Evolutionary conservation across 1,284 basidiomycete species (phyloP), one percentile per base, ranked within the genome.

Genomic region (Ceratobasidium sp.): DNA sequence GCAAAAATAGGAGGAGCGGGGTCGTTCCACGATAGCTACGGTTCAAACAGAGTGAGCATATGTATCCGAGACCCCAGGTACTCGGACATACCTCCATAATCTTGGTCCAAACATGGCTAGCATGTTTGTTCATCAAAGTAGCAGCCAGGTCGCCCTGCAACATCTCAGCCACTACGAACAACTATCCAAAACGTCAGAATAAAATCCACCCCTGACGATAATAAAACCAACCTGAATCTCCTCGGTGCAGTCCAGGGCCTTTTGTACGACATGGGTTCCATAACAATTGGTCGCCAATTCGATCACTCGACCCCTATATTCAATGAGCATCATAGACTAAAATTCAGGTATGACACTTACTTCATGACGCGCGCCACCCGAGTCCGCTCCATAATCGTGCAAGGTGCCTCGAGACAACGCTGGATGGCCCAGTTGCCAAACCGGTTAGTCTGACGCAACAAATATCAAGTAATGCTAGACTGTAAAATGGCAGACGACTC

Each of bases 381-480:
- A 50, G 89, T 84, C 74, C 90, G 82, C 78, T 93, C 92, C 57
- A 92, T 89, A 10, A 36, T 83, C 78, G 57, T 85, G 87, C 32
- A 89, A 84, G 72, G 91, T 88, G 2, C 90, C 89, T 93, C 92
- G 3, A 93, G 82, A 78, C 92, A 93, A 71, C 92, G 83, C 79
- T 93, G 92, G 39, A 93, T 91, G 0, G 92, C 92, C 92, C 92
- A 93, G 77, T 93, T 93, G 1, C 92, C 92, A 76, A 93, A 93
- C 10, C 78, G 73, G 61, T 78, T 77, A 28, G 75, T 78, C 91
- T 93, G 74, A 6, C 6, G 12, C 14, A 34, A 32, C n/a, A n/a
- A n/a, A n/a, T n/a, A n/a, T n/a, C n/a, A n/a, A n/a, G n/a, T n/a
- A n/a, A n/a, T n/a, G n/a, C n/a, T n/a, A n/a, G n/a, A n/a, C n/a